Conservation (phyloP, 2,329 filamentous ascomycete genomes). For the Metarhizium sp. region DNA sequence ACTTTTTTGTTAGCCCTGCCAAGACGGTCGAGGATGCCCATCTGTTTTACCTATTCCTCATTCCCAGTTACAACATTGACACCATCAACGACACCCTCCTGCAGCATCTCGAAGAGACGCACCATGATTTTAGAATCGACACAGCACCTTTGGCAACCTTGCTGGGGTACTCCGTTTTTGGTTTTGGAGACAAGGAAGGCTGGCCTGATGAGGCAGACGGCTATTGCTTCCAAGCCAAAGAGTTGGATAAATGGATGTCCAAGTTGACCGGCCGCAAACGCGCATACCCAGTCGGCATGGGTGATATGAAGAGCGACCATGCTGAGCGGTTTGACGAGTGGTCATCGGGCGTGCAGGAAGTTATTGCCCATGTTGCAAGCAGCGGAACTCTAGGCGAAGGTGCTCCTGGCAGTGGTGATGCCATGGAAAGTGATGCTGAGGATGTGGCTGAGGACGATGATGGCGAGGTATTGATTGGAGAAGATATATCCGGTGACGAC, state of each 20-base stretch:
- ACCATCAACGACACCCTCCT: slow-evolving; percentile 83
- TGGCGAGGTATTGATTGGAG: slow-evolving; percentile 36
- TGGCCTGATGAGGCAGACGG: slow-evolving; percentile 89
- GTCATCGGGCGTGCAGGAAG: slow-evolving; percentile 63
- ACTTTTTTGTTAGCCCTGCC: slow-evolving; percentile 76
- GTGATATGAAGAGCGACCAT: slow-evolving; percentile 71
- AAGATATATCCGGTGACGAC: slow-evolving; percentile 26
- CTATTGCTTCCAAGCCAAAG: slow-evolving; percentile 85
- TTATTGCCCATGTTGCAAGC: slow-evolving; percentile 54
- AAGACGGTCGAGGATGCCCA: slow-evolving; percentile 47
- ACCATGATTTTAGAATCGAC: slow-evolving; percentile 94
- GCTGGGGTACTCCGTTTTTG: slow-evolving; percentile 86
- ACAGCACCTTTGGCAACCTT: slow-evolving; percentile 70
- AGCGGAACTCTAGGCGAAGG: slow-evolving; percentile 53
- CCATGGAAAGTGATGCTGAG: slow-evolving; percentile 77
- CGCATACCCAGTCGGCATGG: slow-evolving; percentile 82
- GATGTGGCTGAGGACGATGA: slow-evolving; percentile 52
- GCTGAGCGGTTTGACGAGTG: slow-evolving; percentile 63
- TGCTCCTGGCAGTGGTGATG: slow-evolving; percentile 70
- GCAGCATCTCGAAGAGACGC: slow-evolving; percentile 80
- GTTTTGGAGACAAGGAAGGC: slow-evolving; percentile 81
- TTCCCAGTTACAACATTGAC: slow-evolving; percentile 94
- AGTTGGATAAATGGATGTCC: slow-evolving; percentile 95
- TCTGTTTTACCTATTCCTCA: slow-evolving; percentile 72
- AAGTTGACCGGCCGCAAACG: slow-evolving; percentile 79